Percentiles rank a stretch among this genome's conserved stretches.
Conservation (phyloP, 2,329 filamentous ascomycete genomes). For the Trichothecium roseum region DNA sequence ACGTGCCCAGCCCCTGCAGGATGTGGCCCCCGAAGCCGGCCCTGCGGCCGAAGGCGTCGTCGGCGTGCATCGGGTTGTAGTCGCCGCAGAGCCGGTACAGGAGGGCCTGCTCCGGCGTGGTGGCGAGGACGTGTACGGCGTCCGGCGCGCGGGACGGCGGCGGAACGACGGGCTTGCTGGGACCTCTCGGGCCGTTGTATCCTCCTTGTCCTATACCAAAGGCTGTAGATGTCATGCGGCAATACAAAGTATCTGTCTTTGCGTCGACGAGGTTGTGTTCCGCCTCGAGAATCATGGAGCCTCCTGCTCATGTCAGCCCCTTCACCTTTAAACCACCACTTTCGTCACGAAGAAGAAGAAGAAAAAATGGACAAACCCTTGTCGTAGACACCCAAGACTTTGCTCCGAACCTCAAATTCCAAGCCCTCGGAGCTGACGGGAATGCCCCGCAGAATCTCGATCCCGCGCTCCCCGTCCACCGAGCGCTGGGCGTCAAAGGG, state of each 20-base stretch:
- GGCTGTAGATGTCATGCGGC: conserved; percentile 24
- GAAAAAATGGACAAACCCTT: conserved; percentile 15
- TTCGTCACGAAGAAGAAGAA: not conserved
- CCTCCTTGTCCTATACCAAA: conserved; percentile 36
- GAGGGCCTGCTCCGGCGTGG: conserved; percentile 25
- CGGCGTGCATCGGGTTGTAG: conserved; percentile 36
- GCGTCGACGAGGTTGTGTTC: conserved; percentile 27
- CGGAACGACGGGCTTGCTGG: conserved; percentile 17
- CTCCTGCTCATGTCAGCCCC: conserved; percentile 11
- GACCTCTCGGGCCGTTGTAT: conserved; percentile 30
- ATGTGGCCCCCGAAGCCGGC: conserved; percentile 35
- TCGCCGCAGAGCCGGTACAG: conserved; percentile 36
- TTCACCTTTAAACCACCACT: not conserved
- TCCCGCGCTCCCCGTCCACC: conserved; percentile 29
- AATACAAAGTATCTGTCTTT: conserved; percentile 25
- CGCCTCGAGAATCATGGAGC: conserved; percentile 30
- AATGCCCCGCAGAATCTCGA: conserved; percentile 25
- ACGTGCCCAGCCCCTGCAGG: conserved; percentile 34
- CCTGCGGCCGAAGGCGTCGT: conserved; percentile 27
- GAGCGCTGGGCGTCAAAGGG: conserved; percentile 27
- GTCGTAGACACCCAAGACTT: conserved; percentile 33
- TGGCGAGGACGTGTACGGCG: conserved; percentile 24
- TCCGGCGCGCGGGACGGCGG: conserved; percentile 25
- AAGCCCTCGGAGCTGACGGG: conserved; percentile 23
- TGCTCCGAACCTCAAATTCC: conserved; percentile 26